These are phyloP conservation scores for Geopyxis carbonaria DNA, from an alignment of 495 filamentous ascomycete species.

Conservation along the genomic window DNA sequence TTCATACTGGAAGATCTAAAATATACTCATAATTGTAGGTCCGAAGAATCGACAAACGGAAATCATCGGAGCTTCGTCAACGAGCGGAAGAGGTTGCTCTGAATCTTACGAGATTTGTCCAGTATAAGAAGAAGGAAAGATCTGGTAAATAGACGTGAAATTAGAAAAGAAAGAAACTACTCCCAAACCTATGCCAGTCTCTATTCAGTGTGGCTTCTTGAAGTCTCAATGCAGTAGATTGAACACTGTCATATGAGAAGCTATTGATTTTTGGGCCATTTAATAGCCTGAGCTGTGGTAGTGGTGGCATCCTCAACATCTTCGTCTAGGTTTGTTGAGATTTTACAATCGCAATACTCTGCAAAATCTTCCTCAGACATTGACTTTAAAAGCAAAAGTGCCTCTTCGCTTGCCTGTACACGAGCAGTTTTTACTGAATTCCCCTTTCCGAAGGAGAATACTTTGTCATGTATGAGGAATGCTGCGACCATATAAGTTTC, in stretches of 20 bases:
- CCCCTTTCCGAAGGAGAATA: slow-evolving; percentile 44
- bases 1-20: slow-evolving; percentile 1
- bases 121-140: slow-evolving; percentile 39
- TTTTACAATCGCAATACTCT: no score
- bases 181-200: no score
- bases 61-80: slow-evolving; percentile 33
- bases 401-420: slow-evolving; percentile 51
- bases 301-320: no score
- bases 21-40: slow-evolving; percentile 15
- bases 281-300: no score
- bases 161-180: no score
- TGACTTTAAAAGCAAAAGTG: no score
- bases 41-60: slow-evolving; percentile 40
- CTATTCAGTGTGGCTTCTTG: no score
- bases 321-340: no score
- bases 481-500: slow-evolving; percentile 44
- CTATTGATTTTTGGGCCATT: no score
- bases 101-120: slow-evolving; percentile 41
- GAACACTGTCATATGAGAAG: no score
- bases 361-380: no score
- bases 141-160: background rate
- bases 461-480: slow-evolving; percentile 56
- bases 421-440: slow-evolving; percentile 55
- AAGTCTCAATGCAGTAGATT: no score
- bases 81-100: slow-evolving; percentile 39